Evolutionary conservation across 768 basidiomycete species (phyloP), one percentile per base, ranked within the genome.

Genomic region (Auriscalpium microsporum): DNA sequence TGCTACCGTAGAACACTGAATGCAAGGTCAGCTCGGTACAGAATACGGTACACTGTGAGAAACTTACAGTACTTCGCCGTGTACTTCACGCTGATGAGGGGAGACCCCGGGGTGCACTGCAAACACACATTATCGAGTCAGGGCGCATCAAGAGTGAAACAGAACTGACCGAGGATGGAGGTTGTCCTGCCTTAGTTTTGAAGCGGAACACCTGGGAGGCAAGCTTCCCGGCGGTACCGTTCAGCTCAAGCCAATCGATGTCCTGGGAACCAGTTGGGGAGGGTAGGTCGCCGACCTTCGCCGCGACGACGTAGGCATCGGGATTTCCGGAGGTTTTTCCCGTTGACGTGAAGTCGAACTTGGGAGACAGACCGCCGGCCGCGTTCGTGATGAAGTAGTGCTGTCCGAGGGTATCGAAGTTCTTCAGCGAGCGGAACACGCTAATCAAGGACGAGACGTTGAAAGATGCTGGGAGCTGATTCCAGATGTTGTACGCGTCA

Each of bases 61-160:
- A 10, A 53, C 61, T 23, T 50, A 62, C 61, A 50, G 28, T 62
- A 62, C 34, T 38, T 33, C 23, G 61, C 51, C n/a, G 48, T 9
- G 48, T 62, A 62, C 38, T 55, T 55, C 16, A 62, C 37, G 4
- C 53, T 47, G 16, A 55, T 45, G 7, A 8, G 10, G 13, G 5
- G 1, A 8, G 57, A 56, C 19, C 61, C 58, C 1, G 53, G 37
- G 0, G 17, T 19, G 51, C 58, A 62, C 61, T 62, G 19, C 6
- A 48, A 19, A 44, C 7, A 28, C 28, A 28, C 28, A 28, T 9
- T 23, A n/a, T 23, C 42, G 34, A n/a, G 21, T n/a, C 11, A 48
- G 1, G 3, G 14, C 14, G 23, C n/a, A 14, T 19, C 11, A 10
- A 28, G 17, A 21, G 14, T 36, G 9, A 17, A 54, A 19, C 5